Evolutionary conservation across 2,329 filamentous ascomycete genomes (phyloP).

Genomic region (Aspergillus brasiliensis): DNA sequence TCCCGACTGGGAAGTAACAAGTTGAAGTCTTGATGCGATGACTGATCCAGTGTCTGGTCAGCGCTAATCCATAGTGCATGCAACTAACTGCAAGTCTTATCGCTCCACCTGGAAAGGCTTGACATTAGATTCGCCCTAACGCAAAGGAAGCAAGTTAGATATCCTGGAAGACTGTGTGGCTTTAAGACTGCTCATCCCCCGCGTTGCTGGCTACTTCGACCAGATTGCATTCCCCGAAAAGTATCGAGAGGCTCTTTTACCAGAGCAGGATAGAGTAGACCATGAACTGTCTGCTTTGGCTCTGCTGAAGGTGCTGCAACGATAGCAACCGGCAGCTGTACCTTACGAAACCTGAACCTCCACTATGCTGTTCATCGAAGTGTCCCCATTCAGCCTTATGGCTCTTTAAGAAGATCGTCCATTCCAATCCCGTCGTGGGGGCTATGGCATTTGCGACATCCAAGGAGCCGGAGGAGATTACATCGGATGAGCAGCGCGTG

Average conservation of each 20-base stretch:
- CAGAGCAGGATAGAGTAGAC: background rate
- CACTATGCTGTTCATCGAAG: background rate
- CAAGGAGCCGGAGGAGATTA: background rate
- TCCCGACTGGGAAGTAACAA: too few species aligned
- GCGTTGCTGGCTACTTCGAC: background rate
- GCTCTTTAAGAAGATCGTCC: background rate
- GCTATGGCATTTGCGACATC: constrained; percentile 3
- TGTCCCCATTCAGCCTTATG: background rate
- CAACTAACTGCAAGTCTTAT: too few species aligned
- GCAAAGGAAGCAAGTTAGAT: too few species aligned
- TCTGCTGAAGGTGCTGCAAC: background rate
- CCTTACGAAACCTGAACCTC: background rate
- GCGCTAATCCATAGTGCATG: too few species aligned
- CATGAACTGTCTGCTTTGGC: background rate
- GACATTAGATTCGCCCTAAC: too few species aligned
- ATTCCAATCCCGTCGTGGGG: background rate
- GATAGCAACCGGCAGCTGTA: background rate
- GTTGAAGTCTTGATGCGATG: too few species aligned
- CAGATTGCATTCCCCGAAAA: background rate
- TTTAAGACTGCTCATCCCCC: too few species aligned
- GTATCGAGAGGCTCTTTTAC: background rate
- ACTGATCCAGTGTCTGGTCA: too few species aligned
- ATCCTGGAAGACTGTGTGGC: too few species aligned
- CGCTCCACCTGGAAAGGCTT: too few species aligned
- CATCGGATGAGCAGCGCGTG: background rate